Conservation (phyloP, 192 early-diverging fungal genomes). For the Dissophora ornata region DNA sequence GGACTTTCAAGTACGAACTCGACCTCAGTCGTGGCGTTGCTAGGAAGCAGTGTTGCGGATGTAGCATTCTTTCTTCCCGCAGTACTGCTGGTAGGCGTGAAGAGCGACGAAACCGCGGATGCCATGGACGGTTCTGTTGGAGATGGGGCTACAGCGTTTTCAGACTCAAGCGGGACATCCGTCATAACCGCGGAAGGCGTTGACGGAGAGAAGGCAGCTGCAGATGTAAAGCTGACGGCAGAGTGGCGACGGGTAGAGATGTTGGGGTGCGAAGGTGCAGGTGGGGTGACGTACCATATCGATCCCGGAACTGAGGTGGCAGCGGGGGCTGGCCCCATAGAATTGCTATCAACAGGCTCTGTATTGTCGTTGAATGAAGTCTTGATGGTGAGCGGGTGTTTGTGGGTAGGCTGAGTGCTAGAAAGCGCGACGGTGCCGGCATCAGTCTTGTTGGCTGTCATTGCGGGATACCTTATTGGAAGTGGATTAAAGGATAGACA, state of each 20-base stretch:
- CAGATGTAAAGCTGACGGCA: too few species aligned
- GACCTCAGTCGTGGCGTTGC: neutral
- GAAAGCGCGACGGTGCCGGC: neutral
- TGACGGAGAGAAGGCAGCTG: neutral
- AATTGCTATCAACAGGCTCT: conserved; percentile 2
- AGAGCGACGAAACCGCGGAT: neutral
- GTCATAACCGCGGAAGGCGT: neutral
- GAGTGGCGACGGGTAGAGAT: conserved; percentile 6
- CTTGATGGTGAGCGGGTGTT: neutral
- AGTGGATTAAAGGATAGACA: neutral
- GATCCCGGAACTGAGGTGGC: too few species aligned
- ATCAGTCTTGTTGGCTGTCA: neutral
- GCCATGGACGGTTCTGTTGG: neutral
- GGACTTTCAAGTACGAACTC: conserved; percentile 22
- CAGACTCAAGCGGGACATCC: neutral
- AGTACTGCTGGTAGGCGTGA: neutral
- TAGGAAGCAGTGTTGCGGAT: neutral
- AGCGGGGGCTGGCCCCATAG: neutral
- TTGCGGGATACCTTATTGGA: too few species aligned
- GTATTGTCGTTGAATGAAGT: neutral
- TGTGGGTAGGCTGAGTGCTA: too few species aligned
- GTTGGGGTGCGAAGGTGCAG: conserved; percentile 13
- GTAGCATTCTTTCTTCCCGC: neutral
- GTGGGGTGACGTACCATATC: conserved; percentile 5
- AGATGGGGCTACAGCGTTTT: neutral